phyloP scores from a whole-genome alignment of 352 stramenopile species.

The Blastocystis sp. region DNA sequence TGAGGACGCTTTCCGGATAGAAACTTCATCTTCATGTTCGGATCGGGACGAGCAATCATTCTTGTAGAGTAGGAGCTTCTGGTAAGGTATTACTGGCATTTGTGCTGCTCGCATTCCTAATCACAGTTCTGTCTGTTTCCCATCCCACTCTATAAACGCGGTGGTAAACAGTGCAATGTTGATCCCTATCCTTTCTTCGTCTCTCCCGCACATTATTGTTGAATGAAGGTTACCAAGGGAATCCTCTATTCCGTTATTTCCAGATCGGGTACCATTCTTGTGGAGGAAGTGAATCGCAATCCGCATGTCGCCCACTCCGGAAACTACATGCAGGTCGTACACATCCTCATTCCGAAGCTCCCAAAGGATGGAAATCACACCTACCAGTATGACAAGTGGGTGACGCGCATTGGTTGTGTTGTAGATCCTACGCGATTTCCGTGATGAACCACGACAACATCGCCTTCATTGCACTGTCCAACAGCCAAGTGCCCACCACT shows the following conservation, averaged over 20 bases:
- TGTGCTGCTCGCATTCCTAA: no score
- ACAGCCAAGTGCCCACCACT: not conserved
- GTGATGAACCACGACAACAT: conserved; percentile 13
- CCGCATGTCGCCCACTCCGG: conserved; percentile 44
- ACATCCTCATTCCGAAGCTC: conserved; percentile 41
- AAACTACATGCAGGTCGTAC: conserved; percentile 49
- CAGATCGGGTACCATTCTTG: not conserved
- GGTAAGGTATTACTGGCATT: no score
- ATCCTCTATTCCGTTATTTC: conserved; percentile 46
- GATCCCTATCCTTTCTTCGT: conserved; percentile 62
- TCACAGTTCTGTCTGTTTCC: no score
- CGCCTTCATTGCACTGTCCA: conserved; percentile 25
- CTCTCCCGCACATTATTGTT: not conserved
- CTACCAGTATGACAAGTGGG: conserved; percentile 55
- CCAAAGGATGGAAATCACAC: conserved; percentile 36
- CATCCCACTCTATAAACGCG: no score
- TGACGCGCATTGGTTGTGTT: not conserved
- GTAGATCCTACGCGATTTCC: conserved; percentile 32
- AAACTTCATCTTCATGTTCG: conserved; percentile 61
- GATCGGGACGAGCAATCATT: not conserved
- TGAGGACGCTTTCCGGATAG: not conserved
- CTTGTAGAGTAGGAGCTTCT: no score
- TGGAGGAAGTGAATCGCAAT: conserved; percentile 44
- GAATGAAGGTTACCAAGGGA: conserved; percentile 22
- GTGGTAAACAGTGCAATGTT: not conserved